Evolutionary conservation across 2,329 filamentous ascomycete species (phyloP).

Genomic region (Onygenales sp.): DNA sequence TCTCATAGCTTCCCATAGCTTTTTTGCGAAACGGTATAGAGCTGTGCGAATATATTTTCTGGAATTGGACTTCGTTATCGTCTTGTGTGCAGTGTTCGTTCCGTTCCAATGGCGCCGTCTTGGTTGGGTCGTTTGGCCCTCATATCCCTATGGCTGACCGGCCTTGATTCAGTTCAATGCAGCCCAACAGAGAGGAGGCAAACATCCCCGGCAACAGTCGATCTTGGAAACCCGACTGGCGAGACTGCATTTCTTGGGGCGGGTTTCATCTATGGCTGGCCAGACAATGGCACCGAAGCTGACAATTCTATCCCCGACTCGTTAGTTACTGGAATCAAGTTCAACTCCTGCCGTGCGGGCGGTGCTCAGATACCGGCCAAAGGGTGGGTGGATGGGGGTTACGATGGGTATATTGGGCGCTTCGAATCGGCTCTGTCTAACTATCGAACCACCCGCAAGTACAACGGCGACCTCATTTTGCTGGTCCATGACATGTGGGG

Average conservation of each 20-base stretch:
- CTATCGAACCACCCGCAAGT: conserved; percentile 35
- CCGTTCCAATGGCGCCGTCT: too few relatives aligned
- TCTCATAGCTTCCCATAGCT: too few relatives aligned
- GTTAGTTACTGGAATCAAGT: conserved; percentile 32
- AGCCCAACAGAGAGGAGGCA: too few relatives aligned
- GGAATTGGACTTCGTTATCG: too few relatives aligned
- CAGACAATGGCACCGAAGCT: conserved; percentile 17
- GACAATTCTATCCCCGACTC: conserved; percentile 29
- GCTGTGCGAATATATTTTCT: too few relatives aligned
- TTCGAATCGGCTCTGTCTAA: conserved; percentile 38
- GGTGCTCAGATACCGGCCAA: conserved; percentile 29
- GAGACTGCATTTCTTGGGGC: conserved; percentile 28
- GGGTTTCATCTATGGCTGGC: conserved; percentile 36
- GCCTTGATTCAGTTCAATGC: too few relatives aligned
- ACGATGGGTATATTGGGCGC: conserved; percentile 25
- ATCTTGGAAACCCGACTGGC: conserved; percentile 23
- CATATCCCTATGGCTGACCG: too few relatives aligned
- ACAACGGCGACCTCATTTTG: conserved; percentile 37
- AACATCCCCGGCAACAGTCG: conserved; percentile 8
- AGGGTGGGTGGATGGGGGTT: not conserved
- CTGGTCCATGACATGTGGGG: conserved; percentile 41
- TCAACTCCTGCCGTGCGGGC: conserved; percentile 32
- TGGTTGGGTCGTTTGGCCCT: too few relatives aligned
- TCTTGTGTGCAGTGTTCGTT: too few relatives aligned
- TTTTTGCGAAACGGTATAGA: too few relatives aligned